Evolutionary conservation across 106 monocot genomes (phyloP), one percentile per base, ranked within the genome.

Genomic region (Hemerocallis citrina): DNA sequence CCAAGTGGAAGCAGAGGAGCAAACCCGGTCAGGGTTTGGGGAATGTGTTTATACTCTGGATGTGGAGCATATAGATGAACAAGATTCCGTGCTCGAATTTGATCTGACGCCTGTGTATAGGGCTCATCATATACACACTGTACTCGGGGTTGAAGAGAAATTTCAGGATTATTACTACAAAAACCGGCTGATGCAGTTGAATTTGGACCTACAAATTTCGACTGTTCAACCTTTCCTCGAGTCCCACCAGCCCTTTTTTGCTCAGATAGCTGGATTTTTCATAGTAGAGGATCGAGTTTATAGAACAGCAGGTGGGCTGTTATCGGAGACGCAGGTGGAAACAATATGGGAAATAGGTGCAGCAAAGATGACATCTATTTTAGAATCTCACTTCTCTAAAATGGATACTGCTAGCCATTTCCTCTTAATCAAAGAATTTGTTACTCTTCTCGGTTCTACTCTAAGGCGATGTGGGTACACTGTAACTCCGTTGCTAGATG

Each of bases 221-320:
- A 37, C 80, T 24, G 28, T 66, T 2, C 89, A 90, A 16, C 77
- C 90, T 24, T 95, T 95, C 64, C 74, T 95, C 23, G 90, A 95
- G 59, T 95, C 86, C 13, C 86, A 95, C 59, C 90, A 87, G 54
- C 78, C 83, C 0, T 90, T 86, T 76, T 84, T 95, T 55, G 55
- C 77, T 6, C 95, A 95, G 57, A 79, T 95, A 34, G 86, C 90
- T 40, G 95, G 95, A 6, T 83, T 76, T 67, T 95, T 95, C 73
- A 86, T 95, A 11, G 80, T 95, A 16, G 95, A 95, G 68, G 84
- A 90, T 62, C 81, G 81, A 12, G 85, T 86, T 41, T 57, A 52
- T 6, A 61, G 70, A 21, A 70, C 70, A 0, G 70, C 70, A 37
- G 70, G 73, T 17, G 80, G 77, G 33, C 46, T 85, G 44, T 31